Conservation (phyloP, 305 asterid species). For the Solanum hybrid region DNA sequence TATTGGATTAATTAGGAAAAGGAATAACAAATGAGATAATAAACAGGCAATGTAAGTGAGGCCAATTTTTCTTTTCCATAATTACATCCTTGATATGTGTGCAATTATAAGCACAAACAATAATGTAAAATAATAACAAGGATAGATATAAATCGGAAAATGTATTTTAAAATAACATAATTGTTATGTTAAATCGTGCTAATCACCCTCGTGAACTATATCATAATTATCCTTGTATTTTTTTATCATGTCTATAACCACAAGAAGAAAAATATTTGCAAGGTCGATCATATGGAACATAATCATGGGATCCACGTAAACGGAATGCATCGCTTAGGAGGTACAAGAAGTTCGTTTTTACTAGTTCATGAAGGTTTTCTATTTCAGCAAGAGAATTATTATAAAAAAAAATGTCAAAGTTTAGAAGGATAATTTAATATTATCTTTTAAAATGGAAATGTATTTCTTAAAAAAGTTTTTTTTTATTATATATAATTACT, state of each 20-base stretch:
- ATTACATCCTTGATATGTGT: not conserved
- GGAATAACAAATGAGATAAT: not conserved
- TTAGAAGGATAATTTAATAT: not conserved
- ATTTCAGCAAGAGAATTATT: too few species aligned
- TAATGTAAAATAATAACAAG: not conserved
- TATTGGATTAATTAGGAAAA: not conserved
- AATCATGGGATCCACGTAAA: not conserved
- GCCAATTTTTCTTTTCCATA: not conserved
- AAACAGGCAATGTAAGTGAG: not conserved
- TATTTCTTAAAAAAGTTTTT: not conserved
- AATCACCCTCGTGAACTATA: not conserved
- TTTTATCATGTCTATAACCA: not conserved
- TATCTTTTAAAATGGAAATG: not conserved
- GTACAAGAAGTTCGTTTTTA: not conserved
- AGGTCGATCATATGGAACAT: not conserved
- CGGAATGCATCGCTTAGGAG: not conserved
- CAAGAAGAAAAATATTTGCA: not conserved
- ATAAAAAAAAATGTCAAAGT: not conserved
- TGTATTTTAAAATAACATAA: not conserved
- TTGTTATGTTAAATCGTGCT: not conserved
- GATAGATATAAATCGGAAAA: not conserved
- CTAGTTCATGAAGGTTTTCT: not conserved
- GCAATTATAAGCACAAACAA: not conserved
- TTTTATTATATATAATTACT: not conserved
- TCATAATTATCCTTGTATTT: not conserved